These are phyloP conservation scores for Leccinum uliginosum DNA, from an alignment of 768 basidiomycete species.

Conservation along the genomic window DNA sequence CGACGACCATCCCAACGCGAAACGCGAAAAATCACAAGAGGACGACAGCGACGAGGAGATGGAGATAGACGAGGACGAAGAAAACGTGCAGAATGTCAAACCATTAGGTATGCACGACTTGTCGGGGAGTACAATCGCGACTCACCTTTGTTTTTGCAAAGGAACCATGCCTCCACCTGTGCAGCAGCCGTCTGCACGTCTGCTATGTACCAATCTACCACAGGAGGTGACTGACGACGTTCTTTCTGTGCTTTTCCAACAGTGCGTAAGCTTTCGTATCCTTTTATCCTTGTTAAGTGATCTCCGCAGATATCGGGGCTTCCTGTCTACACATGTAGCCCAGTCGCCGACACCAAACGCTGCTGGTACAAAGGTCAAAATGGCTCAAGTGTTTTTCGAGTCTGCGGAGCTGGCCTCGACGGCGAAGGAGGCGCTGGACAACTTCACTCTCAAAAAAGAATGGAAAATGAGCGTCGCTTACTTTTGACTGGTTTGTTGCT, in stretches of 20 bases:
- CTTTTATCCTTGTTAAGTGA: neutral
- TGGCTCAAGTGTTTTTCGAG: conserved; percentile 79
- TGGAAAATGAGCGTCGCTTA: conserved; percentile 81
- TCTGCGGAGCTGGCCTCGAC: conserved; percentile 65
- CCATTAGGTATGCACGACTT: conserved; percentile 44
- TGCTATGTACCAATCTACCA: conserved; percentile 83
- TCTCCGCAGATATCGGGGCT: conserved; percentile 71
- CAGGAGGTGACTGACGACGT: conserved; percentile 88
- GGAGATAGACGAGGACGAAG: conserved; percentile 92
- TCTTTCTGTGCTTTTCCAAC: conserved; percentile 83
- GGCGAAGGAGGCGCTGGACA: conserved; percentile 80
- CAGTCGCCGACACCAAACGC: conserved; percentile 66
- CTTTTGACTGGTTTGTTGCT: conserved; percentile 34
- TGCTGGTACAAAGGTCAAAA: conserved; percentile 65
- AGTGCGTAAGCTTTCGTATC: conserved; percentile 51
- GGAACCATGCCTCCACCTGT: conserved; percentile 42
- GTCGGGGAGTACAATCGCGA: neutral
- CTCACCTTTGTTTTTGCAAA: conserved; percentile 23
- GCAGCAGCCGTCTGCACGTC: conserved; percentile 54
- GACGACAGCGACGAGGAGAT: conserved; percentile 77
- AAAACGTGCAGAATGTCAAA: conserved; percentile 39
- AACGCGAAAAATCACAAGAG: conserved; percentile 65
- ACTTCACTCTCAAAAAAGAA: conserved; percentile 82
- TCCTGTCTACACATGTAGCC: conserved; percentile 64
- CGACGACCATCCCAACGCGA: conserved; percentile 52